Evolutionary conservation across 805 yeast species (phyloP).

Genomic region (Alloascoidea africana): DNA sequence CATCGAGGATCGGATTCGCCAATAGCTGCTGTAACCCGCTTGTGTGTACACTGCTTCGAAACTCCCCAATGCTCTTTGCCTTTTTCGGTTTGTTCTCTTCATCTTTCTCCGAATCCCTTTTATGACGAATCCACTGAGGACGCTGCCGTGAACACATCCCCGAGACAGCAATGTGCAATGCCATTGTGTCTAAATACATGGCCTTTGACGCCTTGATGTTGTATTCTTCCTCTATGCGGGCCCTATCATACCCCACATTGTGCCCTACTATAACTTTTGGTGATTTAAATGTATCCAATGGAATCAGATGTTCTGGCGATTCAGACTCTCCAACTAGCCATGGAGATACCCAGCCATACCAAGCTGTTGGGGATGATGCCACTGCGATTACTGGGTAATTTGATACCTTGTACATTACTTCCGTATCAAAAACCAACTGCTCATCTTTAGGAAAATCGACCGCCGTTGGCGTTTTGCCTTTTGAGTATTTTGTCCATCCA

Average conservation of each 20-base stretch:
- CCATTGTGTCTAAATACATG: constrained; percentile 82
- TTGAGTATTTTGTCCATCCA: constrained; percentile 71
- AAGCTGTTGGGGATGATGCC: constrained; percentile 61
- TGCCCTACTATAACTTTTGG: constrained; percentile 72
- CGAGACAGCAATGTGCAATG: constrained; percentile 75
- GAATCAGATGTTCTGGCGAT: constrained; percentile 51
- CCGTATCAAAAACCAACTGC: constrained; percentile 77
- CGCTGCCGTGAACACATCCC: constrained; percentile 93
- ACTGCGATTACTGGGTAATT: constrained; percentile 69
- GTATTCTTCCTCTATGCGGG: constrained; percentile 77
- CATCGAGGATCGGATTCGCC: constrained; percentile 16
- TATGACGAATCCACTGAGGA: constrained; percentile 54
- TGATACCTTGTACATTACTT: constrained; percentile 63
- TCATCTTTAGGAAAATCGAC: constrained; percentile 64
- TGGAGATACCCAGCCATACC: constrained; percentile 96
- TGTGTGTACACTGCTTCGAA: constrained; percentile 8
- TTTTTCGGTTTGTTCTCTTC: constrained; percentile 7
- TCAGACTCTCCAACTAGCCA: constrained; percentile 42
- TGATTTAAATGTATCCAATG: constrained; percentile 36
- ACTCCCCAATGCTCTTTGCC: constrained; percentile 9
- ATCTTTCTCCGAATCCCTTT: constrained; percentile 18
- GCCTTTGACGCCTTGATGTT: constrained; percentile 48
- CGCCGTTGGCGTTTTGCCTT: constrained; percentile 31
- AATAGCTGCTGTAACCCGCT: constrained; percentile 15
- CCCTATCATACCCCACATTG: constrained; percentile 83